Conservation (phyloP, 73 alveolate species). For the Paramecium caudatum region DNA sequence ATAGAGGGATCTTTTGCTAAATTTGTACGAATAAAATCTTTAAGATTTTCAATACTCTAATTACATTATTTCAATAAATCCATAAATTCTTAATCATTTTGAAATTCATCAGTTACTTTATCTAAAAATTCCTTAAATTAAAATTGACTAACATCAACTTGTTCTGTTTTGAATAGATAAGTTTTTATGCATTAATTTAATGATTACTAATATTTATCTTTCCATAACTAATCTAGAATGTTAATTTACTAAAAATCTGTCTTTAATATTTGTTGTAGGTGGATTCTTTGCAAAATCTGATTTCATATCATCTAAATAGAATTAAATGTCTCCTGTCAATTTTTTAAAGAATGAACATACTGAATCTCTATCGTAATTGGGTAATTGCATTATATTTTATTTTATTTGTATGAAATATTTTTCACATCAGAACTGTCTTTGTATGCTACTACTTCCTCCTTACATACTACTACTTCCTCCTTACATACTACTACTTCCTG, state of each 20-base stretch:
- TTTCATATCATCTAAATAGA: conserved; percentile 60
- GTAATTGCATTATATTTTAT: not conserved
- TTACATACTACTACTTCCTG: too few species aligned
- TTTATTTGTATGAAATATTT: too few species aligned
- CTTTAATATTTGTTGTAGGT: conserved; percentile 54
- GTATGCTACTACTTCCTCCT: too few species aligned
- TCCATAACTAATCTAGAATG: conserved; percentile 29
- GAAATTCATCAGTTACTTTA: conserved; percentile 56
- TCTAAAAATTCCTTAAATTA: conserved; percentile 55
- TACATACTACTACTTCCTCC: too few species aligned
- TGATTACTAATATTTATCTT: conserved; percentile 60
- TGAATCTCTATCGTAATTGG: conserved; percentile 6
- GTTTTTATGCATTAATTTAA: conserved; percentile 41
- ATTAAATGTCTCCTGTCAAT: not conserved
- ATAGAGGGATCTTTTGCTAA: conserved; percentile 63
- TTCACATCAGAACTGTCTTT: too few species aligned
- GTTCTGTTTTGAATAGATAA: conserved; percentile 46
- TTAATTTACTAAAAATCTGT: conserved; percentile 3
- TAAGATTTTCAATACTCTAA: conserved; percentile 30
- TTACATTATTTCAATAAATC: conserved; percentile 54
- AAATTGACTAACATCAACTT: conserved; percentile 27
- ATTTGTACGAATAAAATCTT: conserved; percentile 56
- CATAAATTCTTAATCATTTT: conserved; percentile 61
- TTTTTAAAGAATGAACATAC: not conserved
- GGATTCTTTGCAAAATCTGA: conserved; percentile 47